Conservation (phyloP, 2,329 filamentous ascomycete species). For the Claviceps monticola region DNA sequence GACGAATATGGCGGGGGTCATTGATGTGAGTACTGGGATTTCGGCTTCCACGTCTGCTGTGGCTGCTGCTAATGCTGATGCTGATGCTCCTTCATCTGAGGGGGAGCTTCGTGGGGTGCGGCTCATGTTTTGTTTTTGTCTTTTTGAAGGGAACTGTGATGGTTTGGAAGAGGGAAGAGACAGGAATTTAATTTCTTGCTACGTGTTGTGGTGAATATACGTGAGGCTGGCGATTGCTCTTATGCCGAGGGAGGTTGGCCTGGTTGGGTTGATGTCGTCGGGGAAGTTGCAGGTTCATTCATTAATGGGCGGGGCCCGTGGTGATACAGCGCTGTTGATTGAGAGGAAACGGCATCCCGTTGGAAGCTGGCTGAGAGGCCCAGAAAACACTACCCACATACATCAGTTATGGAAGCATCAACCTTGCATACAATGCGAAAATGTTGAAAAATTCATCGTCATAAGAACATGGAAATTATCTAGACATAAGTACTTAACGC, state of each 20-base stretch:
- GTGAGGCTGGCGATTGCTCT: background rate
- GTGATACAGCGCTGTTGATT: background rate
- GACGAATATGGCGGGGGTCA: conserved; percentile 21
- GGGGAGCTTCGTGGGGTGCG: background rate
- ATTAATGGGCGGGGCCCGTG: background rate
- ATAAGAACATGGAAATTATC: too few species aligned
- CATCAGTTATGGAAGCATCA: background rate
- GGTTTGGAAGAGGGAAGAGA: background rate
- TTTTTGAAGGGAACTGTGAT: background rate
- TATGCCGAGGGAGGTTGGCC: background rate
- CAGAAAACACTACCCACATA: too few species aligned
- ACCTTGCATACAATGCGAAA: background rate
- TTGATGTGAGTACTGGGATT: conserved; percentile 10
- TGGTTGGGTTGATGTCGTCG: too few species aligned
- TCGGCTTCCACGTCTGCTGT: background rate
- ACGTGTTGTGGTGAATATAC: background rate
- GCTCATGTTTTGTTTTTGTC: background rate
- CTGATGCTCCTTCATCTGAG: too few species aligned
- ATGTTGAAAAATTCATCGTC: background rate
- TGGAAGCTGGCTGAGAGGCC: too few species aligned
- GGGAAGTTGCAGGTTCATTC: background rate
- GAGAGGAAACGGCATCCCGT: too few species aligned
- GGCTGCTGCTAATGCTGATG: background rate
- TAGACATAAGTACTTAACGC: too few species aligned
- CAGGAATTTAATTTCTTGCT: background rate